Percentiles rank a stretch among this genome's conserved stretches.
phyloP scores from a whole-genome alignment of 1,284 basidiomycete species.

The Vanrija pseudolonga region DNA sequence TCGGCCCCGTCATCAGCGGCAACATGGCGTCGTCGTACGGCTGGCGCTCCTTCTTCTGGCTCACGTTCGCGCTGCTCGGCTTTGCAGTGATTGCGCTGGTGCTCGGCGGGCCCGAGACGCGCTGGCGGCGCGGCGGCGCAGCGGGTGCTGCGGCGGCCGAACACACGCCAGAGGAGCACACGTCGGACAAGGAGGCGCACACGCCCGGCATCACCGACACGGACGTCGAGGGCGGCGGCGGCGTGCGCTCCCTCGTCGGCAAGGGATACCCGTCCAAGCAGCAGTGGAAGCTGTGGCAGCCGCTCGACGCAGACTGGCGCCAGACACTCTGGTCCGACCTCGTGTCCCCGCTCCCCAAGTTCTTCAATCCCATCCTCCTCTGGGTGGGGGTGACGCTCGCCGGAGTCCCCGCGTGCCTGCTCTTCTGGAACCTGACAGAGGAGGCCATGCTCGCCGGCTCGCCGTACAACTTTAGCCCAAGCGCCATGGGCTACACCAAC shows the following conservation, averaged over 20 bases:
- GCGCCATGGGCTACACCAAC: slow-evolving; percentile 11
- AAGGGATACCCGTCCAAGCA: neutral
- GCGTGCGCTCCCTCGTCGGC: neutral
- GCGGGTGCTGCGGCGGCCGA: neutral
- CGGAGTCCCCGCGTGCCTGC: slow-evolving; percentile 10
- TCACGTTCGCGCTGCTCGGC: neutral
- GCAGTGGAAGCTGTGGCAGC: slow-evolving; percentile 13
- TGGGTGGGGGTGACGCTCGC: slow-evolving; percentile 7
- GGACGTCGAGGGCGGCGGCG: neutral
- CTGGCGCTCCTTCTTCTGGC: slow-evolving; percentile 14
- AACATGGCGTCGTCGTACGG: slow-evolving; percentile 8
- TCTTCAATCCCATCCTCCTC: slow-evolving; percentile 16
- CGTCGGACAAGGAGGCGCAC: neutral
- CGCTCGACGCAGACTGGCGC: slow-evolving; percentile 9
- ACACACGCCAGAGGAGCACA: neutral
- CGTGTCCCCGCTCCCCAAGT: slow-evolving; percentile 11
- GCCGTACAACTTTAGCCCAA: slow-evolving; percentile 7
- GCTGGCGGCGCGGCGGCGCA: neutral
- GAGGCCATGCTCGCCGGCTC: neutral
- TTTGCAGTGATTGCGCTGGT: slow-evolving; percentile 7
- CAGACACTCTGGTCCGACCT: slow-evolving; percentile 8
- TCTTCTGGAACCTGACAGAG: slow-evolving; percentile 14
- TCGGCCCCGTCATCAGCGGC: slow-evolving; percentile 11
- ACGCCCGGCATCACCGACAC: neutral
- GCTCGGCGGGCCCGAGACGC: slow-evolving; percentile 9